Evolutionary conservation across 2,329 filamentous ascomycete species (phyloP), one percentile per base, ranked within the genome.

Genomic region (Ophiosphaerella narmari): DNA sequence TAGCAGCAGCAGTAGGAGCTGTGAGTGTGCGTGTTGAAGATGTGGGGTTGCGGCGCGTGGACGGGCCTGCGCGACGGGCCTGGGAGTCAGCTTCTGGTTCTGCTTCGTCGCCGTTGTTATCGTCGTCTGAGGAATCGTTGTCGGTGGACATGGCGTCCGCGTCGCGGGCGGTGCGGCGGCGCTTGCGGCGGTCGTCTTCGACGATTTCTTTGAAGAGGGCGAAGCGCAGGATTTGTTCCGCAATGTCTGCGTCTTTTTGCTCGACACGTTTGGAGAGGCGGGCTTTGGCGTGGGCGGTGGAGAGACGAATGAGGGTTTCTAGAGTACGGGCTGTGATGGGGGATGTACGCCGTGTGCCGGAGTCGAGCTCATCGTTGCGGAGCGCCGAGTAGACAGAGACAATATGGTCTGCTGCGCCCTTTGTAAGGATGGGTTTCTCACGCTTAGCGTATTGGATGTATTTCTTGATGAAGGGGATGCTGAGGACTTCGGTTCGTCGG

Each of bases 371-470:
- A 64, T 99, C 94, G 71, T 99, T 99, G 60, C 94, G 86, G 16
- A 99, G 82, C 8, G 90, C 89, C 32, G 95, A 94, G 71, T 97
- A 99, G 13, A 92, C 89, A 29, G 90, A 84, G 33, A 92, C 87
- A 66, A 99, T 96, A 57, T 95, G 90, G 62, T 97, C 91, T 9
- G 91, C 90, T 5, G 94, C 93, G 38, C 91, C 91, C 68, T 94
- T 91, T 0, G 92, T 96, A 54, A 99, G 79, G 35, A 96, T 80
- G 0, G 94, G 94, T 82, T 91, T 95, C 68, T 94, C 82, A 32
- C 85, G 89, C 78, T 99, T 99, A 58, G 94, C 91, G 73, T 99
- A 99, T 71, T 99, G 94, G 39, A 99, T 95, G 74, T 97, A 99
- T 77, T 99, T 99, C 79, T 99, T 99, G 80, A 99, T 91, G 76